phyloP scores from a whole-genome alignment of 768 basidiomycete species.

The Boletus sp. region DNA sequence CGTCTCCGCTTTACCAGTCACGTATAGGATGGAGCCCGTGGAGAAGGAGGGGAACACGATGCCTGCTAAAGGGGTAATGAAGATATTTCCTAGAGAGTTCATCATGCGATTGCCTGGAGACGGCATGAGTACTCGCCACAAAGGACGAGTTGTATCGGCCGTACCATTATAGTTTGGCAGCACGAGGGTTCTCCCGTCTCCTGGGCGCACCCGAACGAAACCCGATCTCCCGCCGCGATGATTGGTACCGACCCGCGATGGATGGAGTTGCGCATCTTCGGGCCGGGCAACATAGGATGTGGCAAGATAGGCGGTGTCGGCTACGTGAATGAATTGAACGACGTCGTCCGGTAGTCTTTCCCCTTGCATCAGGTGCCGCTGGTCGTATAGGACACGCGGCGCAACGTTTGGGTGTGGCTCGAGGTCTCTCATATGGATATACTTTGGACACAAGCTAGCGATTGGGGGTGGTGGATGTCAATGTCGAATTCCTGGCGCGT shows the following conservation, averaged over 20 bases:
- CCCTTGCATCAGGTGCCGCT: constrained; percentile 28
- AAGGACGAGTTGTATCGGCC: neutral
- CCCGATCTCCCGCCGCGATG: constrained; percentile 64
- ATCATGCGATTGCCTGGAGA: constrained; percentile 56
- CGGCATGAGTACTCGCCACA: neutral
- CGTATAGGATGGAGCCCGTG: constrained; percentile 55
- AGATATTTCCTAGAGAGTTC: constrained; percentile 64
- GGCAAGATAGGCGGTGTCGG: constrained; percentile 58
- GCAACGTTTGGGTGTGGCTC: constrained; percentile 36
- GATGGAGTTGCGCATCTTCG: constrained; percentile 40
- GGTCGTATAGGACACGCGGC: constrained; percentile 37
- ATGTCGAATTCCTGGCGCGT: neutral
- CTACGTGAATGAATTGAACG: constrained; percentile 44
- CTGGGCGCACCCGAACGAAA: constrained; percentile 57
- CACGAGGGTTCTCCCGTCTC: constrained; percentile 52
- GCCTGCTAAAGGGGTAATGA: constrained; percentile 53
- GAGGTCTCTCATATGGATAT: constrained; percentile 54
- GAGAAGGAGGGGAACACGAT: constrained; percentile 56
- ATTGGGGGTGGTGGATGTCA: neutral
- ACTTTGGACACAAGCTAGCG: constrained; percentile 62
- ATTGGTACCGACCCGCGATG: constrained; percentile 63
- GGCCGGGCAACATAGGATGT: constrained; percentile 45
- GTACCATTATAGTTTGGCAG: constrained; percentile 62
- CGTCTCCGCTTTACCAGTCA: constrained; percentile 55
- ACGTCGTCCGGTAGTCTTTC: constrained; percentile 50